Evolutionary conservation across 2,329 filamentous ascomycete species (phyloP), one percentile per base, ranked within the genome.

Genomic region (Ophiostoma ulmi): DNA sequence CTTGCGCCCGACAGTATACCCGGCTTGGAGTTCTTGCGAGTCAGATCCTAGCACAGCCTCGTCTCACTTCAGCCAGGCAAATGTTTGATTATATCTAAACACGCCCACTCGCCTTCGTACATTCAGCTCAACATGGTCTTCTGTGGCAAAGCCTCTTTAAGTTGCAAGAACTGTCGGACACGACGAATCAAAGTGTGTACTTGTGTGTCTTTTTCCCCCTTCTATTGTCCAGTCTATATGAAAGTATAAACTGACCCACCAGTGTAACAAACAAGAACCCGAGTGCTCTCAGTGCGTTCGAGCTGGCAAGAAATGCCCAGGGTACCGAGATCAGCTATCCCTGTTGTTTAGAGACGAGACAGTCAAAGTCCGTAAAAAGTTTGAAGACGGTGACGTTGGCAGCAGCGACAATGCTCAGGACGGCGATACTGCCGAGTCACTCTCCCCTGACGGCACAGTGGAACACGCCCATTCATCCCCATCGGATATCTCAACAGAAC

Each of bases 311-410:
- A 83, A 80, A 75, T 90, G 88, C 74, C 86, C 87, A 26, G 88
- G 88, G 7, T 90, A 90, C 75, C 83, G 88, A 74, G 87, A 90
- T 73, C 86, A 88, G 77, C 79, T 89, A 44, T 87, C 87, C 41
- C 80, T 90, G 71, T 86, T 90, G 83, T 90, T 90, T 76, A 86
- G 87, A 52, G 87, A 90, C 79, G 87, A 90, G 78, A 89, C 85
- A 75, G 85, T 81, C 74, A 86, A 88, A 75, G 87, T 89, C 65
- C 85, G 87, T 36, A 83, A 83, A 73, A 89, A 87, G 76, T 84
- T 84, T 26, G 84, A 86, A 70, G 84, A 79, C 74, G 20, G 74
- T 73, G 1, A 20, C 71, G 17, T 20, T 70, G 17, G 52, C 3
- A 35, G 41, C 64, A 20, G 26, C 5, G 17, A 22, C 17, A 20